These are phyloP conservation scores for Aphanomyces stellatus DNA, from an alignment of 352 stramenopile species.

Conservation along the genomic window DNA sequence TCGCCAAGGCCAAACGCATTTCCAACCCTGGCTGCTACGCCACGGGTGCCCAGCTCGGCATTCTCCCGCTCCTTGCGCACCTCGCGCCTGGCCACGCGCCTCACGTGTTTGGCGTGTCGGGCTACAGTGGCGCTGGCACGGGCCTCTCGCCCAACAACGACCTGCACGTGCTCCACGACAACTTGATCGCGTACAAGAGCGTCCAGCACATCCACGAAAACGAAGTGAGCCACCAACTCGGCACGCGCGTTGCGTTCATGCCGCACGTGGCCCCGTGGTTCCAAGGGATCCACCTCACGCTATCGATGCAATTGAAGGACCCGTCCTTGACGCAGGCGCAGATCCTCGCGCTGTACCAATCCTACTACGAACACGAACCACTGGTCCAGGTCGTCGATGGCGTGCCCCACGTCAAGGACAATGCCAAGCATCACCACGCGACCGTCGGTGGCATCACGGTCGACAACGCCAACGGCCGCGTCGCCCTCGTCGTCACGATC, in stretches of 20 bases:
- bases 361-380: constrained; percentile 75
- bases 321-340: constrained; percentile 52
- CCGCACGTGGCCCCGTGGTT: constrained; percentile 91
- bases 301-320: constrained; percentile 71
- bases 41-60: constrained; percentile 63
- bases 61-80: constrained; percentile 69
- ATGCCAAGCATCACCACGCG: constrained; percentile 59
- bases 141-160: constrained; percentile 78
- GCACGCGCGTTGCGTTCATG: constrained; percentile 86
- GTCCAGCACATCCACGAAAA: constrained; percentile 86
- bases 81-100: constrained; percentile 57
- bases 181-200: constrained; percentile 87
- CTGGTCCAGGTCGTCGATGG: constrained; percentile 69
- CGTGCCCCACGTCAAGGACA: constrained; percentile 75
- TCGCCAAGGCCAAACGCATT: constrained; percentile 69
- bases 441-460: constrained; percentile 83
- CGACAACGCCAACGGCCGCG: constrained; percentile 71
- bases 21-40: constrained; percentile 86
- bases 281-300: constrained; percentile 90
- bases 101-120: constrained; percentile 82
- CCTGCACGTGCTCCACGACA: constrained; percentile 63
- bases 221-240: constrained; percentile 78
- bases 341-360: constrained; percentile 62
- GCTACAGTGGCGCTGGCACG: constrained; percentile 82
- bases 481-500: constrained; percentile 85